Base-by-base conservation (phyloP, 2,329 filamentous ascomycete genomes). In the Phoma sp. region DNA sequence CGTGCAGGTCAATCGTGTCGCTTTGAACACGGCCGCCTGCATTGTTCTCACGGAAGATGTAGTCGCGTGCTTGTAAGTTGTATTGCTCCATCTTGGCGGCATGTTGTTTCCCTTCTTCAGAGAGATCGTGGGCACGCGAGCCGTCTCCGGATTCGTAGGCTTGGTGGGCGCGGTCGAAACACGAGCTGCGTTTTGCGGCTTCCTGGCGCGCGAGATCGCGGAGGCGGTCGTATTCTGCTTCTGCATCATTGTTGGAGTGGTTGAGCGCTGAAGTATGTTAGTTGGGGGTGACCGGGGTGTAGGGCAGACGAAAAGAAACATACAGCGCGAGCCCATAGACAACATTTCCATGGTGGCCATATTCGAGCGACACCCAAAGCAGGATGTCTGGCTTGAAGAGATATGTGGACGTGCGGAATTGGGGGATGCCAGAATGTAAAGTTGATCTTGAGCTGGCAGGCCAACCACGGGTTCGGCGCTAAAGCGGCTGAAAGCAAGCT, bases 11-110 rank as follows among this genome's bases (percentile, higher is more conserved):
- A 67, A 99, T 93, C 8, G 90, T 92, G 76, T 98, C 94, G 36
- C 81, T 81, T 15, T 85, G 83, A 9, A 96, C 89, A 58, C 89
- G 86, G 17, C 86, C 90, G 2, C 81, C 76, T 19, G 90, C 88
- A 74, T 98, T 98, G 81, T 97, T 97, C 78, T 94, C 92, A 36
- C 92, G 88, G 81, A 99, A 97, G 73, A 98, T 98, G 76, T 85
- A 96, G 55, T 97, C 91, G 56, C 91, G 91, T 1, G 95, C 95
- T 76, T 96, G 92, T 62, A 85, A 87, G 81, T 97, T 97, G 80
- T 92, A 96, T 57, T 88, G 82, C 63, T 96, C 91, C 86, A 96
- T 95, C 73, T 89, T 85, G 55, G 86, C 85, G 37, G 88, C 92
- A 75, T 98, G 93, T 39, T 80, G 77, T 78, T 98, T 96, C 71